These are phyloP conservation scores for Vitis hybrid DNA, from an alignment of 177 flowering plant genomes.

Conservation along the genomic window DNA sequence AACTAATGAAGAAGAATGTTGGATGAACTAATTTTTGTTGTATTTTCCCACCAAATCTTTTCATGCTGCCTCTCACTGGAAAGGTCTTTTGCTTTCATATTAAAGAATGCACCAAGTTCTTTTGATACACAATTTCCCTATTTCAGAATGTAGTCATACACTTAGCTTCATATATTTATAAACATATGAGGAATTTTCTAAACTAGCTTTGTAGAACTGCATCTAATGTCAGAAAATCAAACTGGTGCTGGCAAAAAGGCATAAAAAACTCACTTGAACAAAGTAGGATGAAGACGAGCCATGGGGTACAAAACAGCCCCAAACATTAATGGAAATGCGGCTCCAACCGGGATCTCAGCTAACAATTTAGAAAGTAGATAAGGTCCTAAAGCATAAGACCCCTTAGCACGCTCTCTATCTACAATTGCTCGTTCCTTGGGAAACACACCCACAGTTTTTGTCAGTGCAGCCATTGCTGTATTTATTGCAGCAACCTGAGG, in stretches of 20 bases:
- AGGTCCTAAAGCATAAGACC: conserved; percentile 87
- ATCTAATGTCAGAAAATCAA: conserved; percentile 1
- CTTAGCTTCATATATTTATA: too few species aligned
- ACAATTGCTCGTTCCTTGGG: conserved; percentile 96
- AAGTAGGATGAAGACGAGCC: conserved; percentile 89
- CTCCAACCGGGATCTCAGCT: conserved; percentile 95
- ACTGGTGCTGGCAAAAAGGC: neutral
- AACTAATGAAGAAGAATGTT: too few species aligned
- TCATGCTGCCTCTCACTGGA: too few species aligned
- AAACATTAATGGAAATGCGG: conserved; percentile 95
- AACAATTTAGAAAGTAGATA: conserved; percentile 84
- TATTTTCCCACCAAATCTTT: too few species aligned
- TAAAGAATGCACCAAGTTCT: too few species aligned
- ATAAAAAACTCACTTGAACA: conserved; percentile 55
- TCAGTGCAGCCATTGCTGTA: conserved; percentile 99
- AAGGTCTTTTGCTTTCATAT: too few species aligned
- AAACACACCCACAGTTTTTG: conserved; percentile 91
- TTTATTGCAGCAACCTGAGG: conserved; percentile 95
- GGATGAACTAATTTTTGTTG: too few species aligned
- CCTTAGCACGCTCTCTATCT: conserved; percentile 89
- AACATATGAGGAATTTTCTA: too few species aligned
- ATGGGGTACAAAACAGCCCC: conserved; percentile 90
- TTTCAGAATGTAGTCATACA: too few species aligned
- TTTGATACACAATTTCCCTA: too few species aligned
- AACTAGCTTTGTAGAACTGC: neutral